These are phyloP conservation scores for Coccinonectria pachysandricola DNA, from an alignment of 2,329 filamentous ascomycete species.

Conservation along the genomic window DNA sequence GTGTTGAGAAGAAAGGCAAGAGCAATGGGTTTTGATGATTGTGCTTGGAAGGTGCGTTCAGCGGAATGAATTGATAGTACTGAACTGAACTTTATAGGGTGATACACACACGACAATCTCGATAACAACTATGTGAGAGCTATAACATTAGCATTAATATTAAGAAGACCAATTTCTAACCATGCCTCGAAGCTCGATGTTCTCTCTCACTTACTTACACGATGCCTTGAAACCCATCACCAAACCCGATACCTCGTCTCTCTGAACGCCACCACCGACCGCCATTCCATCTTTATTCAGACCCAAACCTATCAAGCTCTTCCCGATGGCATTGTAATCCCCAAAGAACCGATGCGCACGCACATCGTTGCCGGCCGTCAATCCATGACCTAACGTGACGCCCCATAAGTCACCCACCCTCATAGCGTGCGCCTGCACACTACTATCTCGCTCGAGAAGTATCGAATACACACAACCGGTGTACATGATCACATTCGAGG, in stretches of 20 bases:
- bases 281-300: conserved; percentile 30
- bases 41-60: no score
- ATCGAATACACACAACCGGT: conserved; percentile 47
- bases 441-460: conserved; percentile 36
- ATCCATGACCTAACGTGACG: conserved; percentile 49
- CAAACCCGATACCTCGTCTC: conserved; percentile 28
- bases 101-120: no score
- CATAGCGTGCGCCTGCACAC: conserved; percentile 40
- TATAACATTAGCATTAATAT: no score
- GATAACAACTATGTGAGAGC: no score
- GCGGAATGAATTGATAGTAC: no score
- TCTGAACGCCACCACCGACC: conserved; percentile 31
- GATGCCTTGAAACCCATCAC: conserved; percentile 20
- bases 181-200: no score
- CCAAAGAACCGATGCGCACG: conserved; percentile 47
- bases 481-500: conserved; percentile 27
- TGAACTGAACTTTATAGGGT: no score
- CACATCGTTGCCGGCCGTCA: conserved; percentile 24
- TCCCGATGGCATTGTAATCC: conserved; percentile 33
- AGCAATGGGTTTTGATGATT: no score
- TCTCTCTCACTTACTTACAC: no score
- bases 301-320: conserved; percentile 27
- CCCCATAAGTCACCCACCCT: conserved; percentile 37
- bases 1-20: no score
- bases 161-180: no score